These are phyloP conservation scores for Mycena venus DNA, from an alignment of 768 basidiomycete species.

Conservation along the genomic window DNA sequence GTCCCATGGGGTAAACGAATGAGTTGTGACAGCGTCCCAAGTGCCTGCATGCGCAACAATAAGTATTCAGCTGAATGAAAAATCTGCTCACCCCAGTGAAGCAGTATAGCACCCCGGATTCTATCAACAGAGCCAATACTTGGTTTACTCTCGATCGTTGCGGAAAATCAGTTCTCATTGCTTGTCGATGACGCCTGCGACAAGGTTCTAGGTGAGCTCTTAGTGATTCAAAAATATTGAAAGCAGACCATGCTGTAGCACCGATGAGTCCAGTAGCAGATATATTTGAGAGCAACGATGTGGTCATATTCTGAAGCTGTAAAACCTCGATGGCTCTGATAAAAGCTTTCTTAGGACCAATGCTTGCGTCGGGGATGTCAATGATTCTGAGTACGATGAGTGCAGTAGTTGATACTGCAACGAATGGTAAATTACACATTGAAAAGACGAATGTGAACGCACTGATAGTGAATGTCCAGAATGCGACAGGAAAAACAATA, in stretches of 20 bases:
- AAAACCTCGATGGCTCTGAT: slow-evolving; percentile 12
- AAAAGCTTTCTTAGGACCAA: background rate
- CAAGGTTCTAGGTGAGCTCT: slow-evolving; percentile 1
- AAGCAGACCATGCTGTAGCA: slow-evolving; percentile 8
- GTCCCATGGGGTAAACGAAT: slow-evolving; percentile 21
- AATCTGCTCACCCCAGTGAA: slow-evolving; percentile 16
- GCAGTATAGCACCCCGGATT: slow-evolving; percentile 21
- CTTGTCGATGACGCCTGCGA: slow-evolving; percentile 19
- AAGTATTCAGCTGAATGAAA: background rate
- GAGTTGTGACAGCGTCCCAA: slow-evolving; percentile 10
- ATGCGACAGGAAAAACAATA: slow-evolving; percentile 8
- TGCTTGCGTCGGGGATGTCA: background rate
- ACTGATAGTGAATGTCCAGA: slow-evolving; percentile 18
- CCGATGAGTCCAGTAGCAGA: slow-evolving; percentile 24
- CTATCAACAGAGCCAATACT: slow-evolving; percentile 14
- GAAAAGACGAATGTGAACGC: background rate
- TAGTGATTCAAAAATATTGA: slow-evolving; percentile 10
- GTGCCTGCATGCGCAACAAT: slow-evolving; percentile 12
- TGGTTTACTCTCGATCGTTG: slow-evolving; percentile 8
- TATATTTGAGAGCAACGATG: slow-evolving; percentile 24
- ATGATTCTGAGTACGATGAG: slow-evolving; percentile 18
- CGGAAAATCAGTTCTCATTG: slow-evolving; percentile 1
- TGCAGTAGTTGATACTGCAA: slow-evolving; percentile 10
- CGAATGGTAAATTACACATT: background rate
- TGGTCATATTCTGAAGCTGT: slow-evolving; percentile 19